Base-by-base conservation (phyloP, 345 rosid genomes). In the Conringia planisiliqua region DNA sequence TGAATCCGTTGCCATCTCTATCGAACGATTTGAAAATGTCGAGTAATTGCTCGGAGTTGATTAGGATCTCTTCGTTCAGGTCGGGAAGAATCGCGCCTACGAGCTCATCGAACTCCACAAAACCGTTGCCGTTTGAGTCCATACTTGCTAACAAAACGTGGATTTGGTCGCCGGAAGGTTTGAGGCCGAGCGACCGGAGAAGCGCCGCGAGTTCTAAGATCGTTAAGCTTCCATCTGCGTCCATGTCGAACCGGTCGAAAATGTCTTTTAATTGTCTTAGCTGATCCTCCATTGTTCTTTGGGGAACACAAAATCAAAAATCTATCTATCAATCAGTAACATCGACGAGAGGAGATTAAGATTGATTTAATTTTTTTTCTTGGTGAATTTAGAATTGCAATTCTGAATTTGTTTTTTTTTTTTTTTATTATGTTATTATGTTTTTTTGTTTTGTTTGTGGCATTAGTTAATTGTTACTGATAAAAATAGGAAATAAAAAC, bases 141-240 rank as follows among this genome's bases (percentile, higher is more conserved):
- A 91, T 86, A 66, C 78, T 83, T n/a, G 88, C 82, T 60, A 94
- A 74, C 35, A 94, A 78, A 58, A 79, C 73, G 35, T 87, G 90
- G 64, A 91, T 77, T 81, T 94, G 91, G 78, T 94, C 97, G 0
- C 96, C 90, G 0, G 92, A 82, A 0, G 97, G 97, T 85, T 85
- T 88, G 62, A 93, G 85, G 1, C 98, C 92, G 0, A 89, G 68
- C 1, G 97, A 86, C 22, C 96, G 81, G 55, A 89, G 80, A 64
- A 91, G 82, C 4, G 96, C 97, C 0, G 98, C 96, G 3, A 94
- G 91, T 84, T 91, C 98, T 60, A 89, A 83, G 50, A 91, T 79
- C 0, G 97, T 94, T n/a, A 91, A 83, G 88, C 96, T 94, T 54
- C 96, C 98, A 26, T 93, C 98, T 3, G 85, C 77, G 50, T 94